Conservation (phyloP, 163 green algal species). For the Trebouxiophyceae sp. region DNA sequence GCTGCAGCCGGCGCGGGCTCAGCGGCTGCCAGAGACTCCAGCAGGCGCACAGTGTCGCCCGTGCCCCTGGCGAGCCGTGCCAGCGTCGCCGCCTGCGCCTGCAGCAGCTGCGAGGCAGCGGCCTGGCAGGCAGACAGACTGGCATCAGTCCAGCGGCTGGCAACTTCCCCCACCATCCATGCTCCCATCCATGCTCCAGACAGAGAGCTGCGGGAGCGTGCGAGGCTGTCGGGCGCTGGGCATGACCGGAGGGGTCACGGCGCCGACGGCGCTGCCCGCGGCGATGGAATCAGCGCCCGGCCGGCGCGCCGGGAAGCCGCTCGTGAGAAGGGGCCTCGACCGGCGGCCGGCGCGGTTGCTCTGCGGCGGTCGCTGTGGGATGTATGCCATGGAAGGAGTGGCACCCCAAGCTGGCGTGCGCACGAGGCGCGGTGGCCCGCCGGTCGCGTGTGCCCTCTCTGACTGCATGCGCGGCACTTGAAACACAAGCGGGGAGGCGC, state of each 20-base stretch:
- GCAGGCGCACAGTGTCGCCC: not conserved
- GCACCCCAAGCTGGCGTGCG: no score
- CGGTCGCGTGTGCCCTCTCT: no score
- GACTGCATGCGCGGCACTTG: no score
- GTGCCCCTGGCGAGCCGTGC: not conserved
- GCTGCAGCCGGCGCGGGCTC: not conserved
- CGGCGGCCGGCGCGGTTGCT: slow-evolving; percentile 22
- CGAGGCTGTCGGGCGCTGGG: slow-evolving; percentile 44
- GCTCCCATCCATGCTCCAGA: no score
- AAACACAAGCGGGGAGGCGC: not conserved
- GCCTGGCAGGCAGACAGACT: not conserved
- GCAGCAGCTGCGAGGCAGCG: not conserved
- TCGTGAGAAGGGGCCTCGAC: slow-evolving; percentile 18
- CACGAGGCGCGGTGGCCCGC: no score
- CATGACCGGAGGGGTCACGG: slow-evolving; percentile 46
- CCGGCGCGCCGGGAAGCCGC: slow-evolving; percentile 17
- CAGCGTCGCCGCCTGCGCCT: not conserved
- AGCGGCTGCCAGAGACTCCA: not conserved
- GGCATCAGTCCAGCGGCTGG: no score
- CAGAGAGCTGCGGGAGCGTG: no score
- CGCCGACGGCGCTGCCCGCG: slow-evolving; percentile 54
- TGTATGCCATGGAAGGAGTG: slow-evolving; percentile 24
- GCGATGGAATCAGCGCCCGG: slow-evolving; percentile 55
- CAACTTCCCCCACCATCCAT: no score
- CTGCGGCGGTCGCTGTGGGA: slow-evolving; percentile 41